Evolutionary conservation across 345 rosid genomes (phyloP).

Genomic region (Populus deltoides): DNA sequence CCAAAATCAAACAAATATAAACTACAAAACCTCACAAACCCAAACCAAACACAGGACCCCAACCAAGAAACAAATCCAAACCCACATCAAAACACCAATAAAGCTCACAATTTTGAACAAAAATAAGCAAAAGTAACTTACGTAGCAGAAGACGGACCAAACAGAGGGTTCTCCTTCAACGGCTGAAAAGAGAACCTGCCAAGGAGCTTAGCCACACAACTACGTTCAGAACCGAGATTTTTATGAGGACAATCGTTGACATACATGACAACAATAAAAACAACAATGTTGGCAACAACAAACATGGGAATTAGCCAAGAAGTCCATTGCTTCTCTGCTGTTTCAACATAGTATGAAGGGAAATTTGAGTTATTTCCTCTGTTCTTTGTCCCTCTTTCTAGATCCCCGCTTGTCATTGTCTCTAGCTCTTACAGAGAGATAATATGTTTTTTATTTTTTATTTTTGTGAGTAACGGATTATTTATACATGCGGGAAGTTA

Average conservation of each 20-base stretch:
- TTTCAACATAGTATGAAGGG: conserved; percentile 35
- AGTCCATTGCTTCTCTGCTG: conserved; percentile 62
- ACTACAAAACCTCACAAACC: background rate
- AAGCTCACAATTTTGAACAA: conserved; percentile 4
- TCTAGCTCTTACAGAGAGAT: background rate
- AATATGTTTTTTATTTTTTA: too few species aligned
- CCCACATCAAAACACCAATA: background rate
- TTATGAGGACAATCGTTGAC: conserved; percentile 84
- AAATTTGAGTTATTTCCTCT: conserved; percentile 22
- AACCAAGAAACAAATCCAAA: conserved; percentile 3
- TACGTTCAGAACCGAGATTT: conserved; percentile 30
- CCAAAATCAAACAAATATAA: background rate
- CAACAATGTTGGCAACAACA: conserved; percentile 67
- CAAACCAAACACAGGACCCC: background rate
- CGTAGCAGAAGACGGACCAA: conserved; percentile 90
- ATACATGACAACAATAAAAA: conserved; percentile 71
- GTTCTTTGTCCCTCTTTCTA: conserved; percentile 53
- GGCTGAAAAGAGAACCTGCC: conserved; percentile 88
- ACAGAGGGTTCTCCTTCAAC: conserved; percentile 78
- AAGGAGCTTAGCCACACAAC: conserved; percentile 71
- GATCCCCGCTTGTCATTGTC: conserved; percentile 58
- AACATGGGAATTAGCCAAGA: conserved; percentile 86
- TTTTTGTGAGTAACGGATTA: too few species aligned
- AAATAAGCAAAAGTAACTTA: conserved; percentile 31
- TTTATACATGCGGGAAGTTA: background rate